A percentile compares a stretch with the other conserved stretches of the same genome.
phyloP scores from a whole-genome alignment of 1,139 yeast genomes.

The Debaryomyces subglobosus region DNA sequence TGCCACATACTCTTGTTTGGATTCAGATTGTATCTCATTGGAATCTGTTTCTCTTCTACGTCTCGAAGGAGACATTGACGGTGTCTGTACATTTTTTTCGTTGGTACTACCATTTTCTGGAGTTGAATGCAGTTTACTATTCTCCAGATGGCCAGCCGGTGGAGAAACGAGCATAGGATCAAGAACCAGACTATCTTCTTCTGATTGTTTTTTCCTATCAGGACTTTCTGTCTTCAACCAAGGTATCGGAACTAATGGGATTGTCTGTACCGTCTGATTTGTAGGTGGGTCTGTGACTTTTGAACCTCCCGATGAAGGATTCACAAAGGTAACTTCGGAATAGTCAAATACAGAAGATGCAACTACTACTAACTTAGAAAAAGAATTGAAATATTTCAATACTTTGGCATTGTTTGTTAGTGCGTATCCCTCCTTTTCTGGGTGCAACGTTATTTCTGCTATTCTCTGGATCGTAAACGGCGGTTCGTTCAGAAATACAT shows the following conservation, averaged over 20 bases:
- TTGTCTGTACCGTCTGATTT: slow-evolving; percentile 9
- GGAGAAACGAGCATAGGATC: slow-evolving; percentile 11
- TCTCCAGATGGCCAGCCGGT: background rate
- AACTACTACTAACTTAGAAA: slow-evolving; percentile 31
- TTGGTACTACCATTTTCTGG: background rate
- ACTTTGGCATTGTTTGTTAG: slow-evolving; percentile 29
- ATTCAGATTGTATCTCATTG: background rate
- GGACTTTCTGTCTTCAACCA: slow-evolving; percentile 41
- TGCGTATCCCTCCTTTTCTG: slow-evolving; percentile 36
- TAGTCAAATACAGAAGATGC: slow-evolving; percentile 31
- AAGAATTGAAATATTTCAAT: slow-evolving; percentile 34
- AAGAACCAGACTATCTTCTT: background rate
- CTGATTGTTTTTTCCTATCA: slow-evolving; percentile 6
- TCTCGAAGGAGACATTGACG: slow-evolving; percentile 8
- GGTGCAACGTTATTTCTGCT: slow-evolving; percentile 53
- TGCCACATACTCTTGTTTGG: slow-evolving; percentile 8
- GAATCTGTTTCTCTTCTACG: slow-evolving; percentile 5
- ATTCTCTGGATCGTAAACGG: slow-evolving; percentile 63
- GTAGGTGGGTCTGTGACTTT: slow-evolving; percentile 4
- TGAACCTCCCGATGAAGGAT: background rate
- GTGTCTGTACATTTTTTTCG: background rate
- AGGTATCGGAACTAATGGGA: slow-evolving; percentile 43
- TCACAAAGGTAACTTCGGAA: slow-evolving; percentile 20
- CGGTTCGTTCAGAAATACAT: slow-evolving; percentile 39
- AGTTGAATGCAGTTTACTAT: background rate